These are phyloP conservation scores for Quercus agrifolia DNA, from an alignment of 306 rosid genomes.

Conservation along the genomic window DNA sequence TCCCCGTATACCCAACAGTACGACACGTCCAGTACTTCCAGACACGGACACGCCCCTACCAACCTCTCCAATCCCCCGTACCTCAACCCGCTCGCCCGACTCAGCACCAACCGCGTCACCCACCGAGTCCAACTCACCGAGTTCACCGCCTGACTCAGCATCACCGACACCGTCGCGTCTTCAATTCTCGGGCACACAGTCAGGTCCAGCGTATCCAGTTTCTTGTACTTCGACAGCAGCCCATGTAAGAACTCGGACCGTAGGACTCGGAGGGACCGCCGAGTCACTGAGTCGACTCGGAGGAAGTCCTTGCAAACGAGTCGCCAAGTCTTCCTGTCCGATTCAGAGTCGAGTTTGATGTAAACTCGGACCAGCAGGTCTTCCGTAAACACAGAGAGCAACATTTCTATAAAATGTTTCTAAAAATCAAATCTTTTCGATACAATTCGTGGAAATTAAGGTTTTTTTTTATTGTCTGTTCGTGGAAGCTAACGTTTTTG, in stretches of 20 bases:
- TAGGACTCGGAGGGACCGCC: slow-evolving; percentile 40
- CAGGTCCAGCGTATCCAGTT: slow-evolving; percentile 46
- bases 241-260: slow-evolving; percentile 44
- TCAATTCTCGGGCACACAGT: slow-evolving; percentile 53
- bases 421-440: too few relatives aligned
- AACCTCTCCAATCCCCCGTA: slow-evolving; percentile 42
- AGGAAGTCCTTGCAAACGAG: slow-evolving; percentile 54
- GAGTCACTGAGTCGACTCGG: slow-evolving; percentile 37
- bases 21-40: slow-evolving; percentile 51
- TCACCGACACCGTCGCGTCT: slow-evolving; percentile 29
- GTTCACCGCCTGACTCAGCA: slow-evolving; percentile 26
- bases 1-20: slow-evolving; percentile 55
- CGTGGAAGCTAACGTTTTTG: background rate
- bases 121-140: slow-evolving; percentile 43
- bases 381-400: slow-evolving; percentile 39
- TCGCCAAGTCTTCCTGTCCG: slow-evolving; percentile 48
- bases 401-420: too few relatives aligned
- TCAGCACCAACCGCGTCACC: slow-evolving; percentile 36
- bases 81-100: slow-evolving; percentile 53
- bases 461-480: background rate
- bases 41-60: slow-evolving; percentile 36
- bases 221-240: slow-evolving; percentile 28
- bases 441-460: too few relatives aligned
- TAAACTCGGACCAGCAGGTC: slow-evolving; percentile 41
- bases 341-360: slow-evolving; percentile 13